phyloP scores from a whole-genome alignment of 2,329 filamentous ascomycete species.

The Cordyceps tenuipes region DNA sequence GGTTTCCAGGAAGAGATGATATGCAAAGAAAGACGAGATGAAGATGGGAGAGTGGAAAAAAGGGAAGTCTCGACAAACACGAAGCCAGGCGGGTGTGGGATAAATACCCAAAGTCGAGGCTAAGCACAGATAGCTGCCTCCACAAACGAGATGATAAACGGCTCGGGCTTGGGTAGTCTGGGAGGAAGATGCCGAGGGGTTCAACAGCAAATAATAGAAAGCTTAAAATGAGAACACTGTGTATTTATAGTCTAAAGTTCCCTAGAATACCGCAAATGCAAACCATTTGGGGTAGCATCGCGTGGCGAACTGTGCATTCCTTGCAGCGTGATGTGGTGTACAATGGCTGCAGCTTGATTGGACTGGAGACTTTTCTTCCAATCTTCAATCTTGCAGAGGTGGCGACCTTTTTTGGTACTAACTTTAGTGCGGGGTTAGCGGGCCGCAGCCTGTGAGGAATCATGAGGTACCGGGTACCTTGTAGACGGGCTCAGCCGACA shows the following conservation, averaged over 20 bases:
- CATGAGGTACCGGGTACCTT: too few relatives aligned
- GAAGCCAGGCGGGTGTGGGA: not conserved
- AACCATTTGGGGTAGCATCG: not conserved
- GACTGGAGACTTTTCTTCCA: not conserved
- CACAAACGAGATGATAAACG: not conserved
- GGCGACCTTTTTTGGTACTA: not conserved
- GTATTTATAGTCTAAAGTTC: not conserved
- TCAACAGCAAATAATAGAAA: not conserved
- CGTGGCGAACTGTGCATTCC: not conserved
- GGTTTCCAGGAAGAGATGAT: not conserved
- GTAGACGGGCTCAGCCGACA: too few relatives aligned
- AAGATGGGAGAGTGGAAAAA: not conserved
- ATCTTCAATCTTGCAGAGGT: not conserved
- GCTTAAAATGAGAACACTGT: not conserved
- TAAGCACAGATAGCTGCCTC: too few relatives aligned
- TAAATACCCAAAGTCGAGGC: not conserved
- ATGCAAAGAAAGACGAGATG: not conserved
- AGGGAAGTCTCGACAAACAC: not conserved
- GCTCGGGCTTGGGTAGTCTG: not conserved
- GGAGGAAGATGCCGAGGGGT: too few relatives aligned
- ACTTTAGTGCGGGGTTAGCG: not conserved
- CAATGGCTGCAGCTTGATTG: constrained; percentile 3
- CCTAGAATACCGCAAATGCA: not conserved
- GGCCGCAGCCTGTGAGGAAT: not conserved
- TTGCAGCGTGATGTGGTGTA: not conserved